Conservation (phyloP, 2,329 filamentous ascomycete genomes). For the Stylonectria norvegica region DNA sequence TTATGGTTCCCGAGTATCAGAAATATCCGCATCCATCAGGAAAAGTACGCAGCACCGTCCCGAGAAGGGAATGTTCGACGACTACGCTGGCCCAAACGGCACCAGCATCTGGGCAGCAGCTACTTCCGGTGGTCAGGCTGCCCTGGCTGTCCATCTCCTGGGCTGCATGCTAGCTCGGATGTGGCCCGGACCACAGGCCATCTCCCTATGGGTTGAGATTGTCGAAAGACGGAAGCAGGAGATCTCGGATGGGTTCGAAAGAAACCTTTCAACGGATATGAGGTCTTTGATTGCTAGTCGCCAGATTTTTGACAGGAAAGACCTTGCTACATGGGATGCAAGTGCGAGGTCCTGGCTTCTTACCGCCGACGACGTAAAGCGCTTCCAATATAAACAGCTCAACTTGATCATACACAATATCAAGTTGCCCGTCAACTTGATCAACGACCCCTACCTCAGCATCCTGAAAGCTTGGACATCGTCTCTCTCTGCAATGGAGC, state of each 20-base stretch:
- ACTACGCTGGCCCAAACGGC: slow-evolving; percentile 27
- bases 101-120: slow-evolving; percentile 37
- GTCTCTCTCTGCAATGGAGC: background rate
- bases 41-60: background rate
- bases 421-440: background rate
- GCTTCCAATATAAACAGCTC: background rate
- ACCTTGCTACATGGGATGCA: slow-evolving; percentile 36
- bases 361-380: slow-evolving; percentile 29
- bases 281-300: slow-evolving; percentile 4
- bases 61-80: slow-evolving; percentile 16
- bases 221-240: slow-evolving; percentile 16
- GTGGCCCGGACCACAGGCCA: slow-evolving; percentile 24
- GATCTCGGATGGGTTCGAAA: slow-evolving; percentile 2
- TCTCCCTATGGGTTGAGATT: slow-evolving; percentile 28
- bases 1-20: slow-evolving; percentile 33
- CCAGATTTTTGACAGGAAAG: slow-evolving; percentile 18
- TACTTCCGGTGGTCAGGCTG: slow-evolving; percentile 27
- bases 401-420: background rate
- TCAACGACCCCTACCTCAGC: background rate
- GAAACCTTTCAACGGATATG: background rate
- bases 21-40: slow-evolving; percentile 19
- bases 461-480: background rate
- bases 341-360: slow-evolving; percentile 37
- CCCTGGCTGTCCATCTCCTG: slow-evolving; percentile 30
- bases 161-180: slow-evolving; percentile 30